phyloP scores from a whole-genome alignment of 2,329 filamentous ascomycete genomes.

The Penicillium paneum region DNA sequence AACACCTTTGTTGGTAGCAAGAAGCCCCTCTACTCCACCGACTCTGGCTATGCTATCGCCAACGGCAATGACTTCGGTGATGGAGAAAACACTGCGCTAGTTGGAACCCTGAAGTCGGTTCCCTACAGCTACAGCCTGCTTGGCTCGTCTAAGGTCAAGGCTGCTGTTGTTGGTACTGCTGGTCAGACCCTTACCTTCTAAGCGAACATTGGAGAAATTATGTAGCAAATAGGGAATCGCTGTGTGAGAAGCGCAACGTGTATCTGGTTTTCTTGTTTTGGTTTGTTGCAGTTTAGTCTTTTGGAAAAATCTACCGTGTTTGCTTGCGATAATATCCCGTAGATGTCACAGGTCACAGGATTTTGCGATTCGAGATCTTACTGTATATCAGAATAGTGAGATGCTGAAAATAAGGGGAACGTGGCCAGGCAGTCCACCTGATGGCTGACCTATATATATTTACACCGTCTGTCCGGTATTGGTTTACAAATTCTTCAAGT shows the following conservation, averaged over 20 bases:
- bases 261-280: neutral
- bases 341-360: neutral
- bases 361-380: neutral
- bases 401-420: neutral
- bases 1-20: constrained; percentile 50
- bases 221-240: neutral
- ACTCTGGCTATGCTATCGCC: constrained; percentile 46
- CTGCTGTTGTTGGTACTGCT: constrained; percentile 39
- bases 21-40: constrained; percentile 47
- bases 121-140: constrained; percentile 56
- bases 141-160: constrained; percentile 49
- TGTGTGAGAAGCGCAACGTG: neutral
- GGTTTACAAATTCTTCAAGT: neutral
- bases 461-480: neutral
- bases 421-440: no score
- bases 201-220: neutral
- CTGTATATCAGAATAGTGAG: neutral
- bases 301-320: neutral
- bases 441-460: neutral
- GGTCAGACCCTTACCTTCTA: constrained; percentile 37
- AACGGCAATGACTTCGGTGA: constrained; percentile 50
- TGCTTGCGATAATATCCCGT: neutral
- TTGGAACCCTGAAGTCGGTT: constrained; percentile 52
- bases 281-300: neutral
- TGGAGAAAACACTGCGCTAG: constrained; percentile 48